Base-by-base conservation (phyloP, 306 rosid species). In the Carpinus fangiana region DNA sequence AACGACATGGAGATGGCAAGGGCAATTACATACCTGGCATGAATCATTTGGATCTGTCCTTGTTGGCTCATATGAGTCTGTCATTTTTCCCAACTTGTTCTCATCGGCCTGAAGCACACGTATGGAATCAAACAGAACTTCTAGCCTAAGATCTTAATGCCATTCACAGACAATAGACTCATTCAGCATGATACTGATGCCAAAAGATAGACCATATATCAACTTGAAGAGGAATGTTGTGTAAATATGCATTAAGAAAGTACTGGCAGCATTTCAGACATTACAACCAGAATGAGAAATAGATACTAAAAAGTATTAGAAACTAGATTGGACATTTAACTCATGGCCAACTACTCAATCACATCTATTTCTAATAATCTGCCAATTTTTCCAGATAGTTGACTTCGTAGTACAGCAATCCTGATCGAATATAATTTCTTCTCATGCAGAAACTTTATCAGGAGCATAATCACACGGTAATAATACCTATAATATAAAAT, bases 101-200 rank as follows among this genome's bases (percentile, higher is more conserved):
- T 81, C 87, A 70, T 62, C 73, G 26, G 70, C 88, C 79, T 85
- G 84, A 84, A 85, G 61, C 75, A 86, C 72, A 71, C 67, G 48
- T 79, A 72, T 70, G 66, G 65, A 81, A 65, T 51, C 77, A 81
- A 80, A 76, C 69, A 73, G 52, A 70, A 78, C 52, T 78, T 78
- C 78, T 53, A 77, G 34, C 59, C 72, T 55, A 80, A 36, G 14
- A 65, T 53, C 43, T 47, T n/a, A 54, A 66, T 61, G 21, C 18
- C 23, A 61, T 14, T 3, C 36, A 20, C 60, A 72, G 38, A 50
- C 21, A 66, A 47, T 43, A 47, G 61, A 38, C 74, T 61, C 76
- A 72, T 70, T 54, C 51, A 28, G 73, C 64, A 59, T 56, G 52
- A 36, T 41, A 55, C 56, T 7, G 71, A 77, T 31, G 64, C 65